These are phyloP conservation scores for Sphaerostilbella broomeana DNA, from an alignment of 2,329 filamentous ascomycete genomes.

Conservation along the genomic window DNA sequence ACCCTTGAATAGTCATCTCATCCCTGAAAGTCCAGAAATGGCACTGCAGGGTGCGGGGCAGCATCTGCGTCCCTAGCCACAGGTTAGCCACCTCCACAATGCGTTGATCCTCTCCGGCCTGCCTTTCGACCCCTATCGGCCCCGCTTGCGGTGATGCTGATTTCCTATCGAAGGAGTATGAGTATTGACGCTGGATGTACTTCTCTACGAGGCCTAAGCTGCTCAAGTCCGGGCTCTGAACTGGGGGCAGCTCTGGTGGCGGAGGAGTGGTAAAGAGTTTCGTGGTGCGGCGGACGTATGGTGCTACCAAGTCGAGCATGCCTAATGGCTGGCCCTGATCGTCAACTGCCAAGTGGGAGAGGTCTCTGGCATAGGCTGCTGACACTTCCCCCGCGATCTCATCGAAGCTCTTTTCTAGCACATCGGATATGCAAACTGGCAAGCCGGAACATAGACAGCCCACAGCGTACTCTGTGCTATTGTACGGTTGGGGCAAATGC, in stretches of 20 bases:
- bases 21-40: slow-evolving; percentile 29
- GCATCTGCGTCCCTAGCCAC: slow-evolving; percentile 26
- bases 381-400: slow-evolving; percentile 19
- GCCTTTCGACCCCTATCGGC: too few relatives aligned
- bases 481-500: slow-evolving; percentile 22
- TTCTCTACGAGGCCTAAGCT: slow-evolving; percentile 22
- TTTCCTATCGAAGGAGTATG: too few relatives aligned
- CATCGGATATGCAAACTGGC: slow-evolving; percentile 12
- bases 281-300: slow-evolving; percentile 15
- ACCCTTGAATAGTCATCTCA: slow-evolving; percentile 24
- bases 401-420: slow-evolving; percentile 19
- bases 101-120: slow-evolving; percentile 9
- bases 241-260: slow-evolving; percentile 19
- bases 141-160: too few relatives aligned
- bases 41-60: slow-evolving; percentile 23
- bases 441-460: slow-evolving; percentile 18
- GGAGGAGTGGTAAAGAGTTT: slow-evolving; percentile 14
- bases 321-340: slow-evolving; percentile 17
- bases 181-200: slow-evolving; percentile 20
- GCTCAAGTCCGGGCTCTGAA: slow-evolving; percentile 25
- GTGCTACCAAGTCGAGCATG: slow-evolving; percentile 14
- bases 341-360: slow-evolving; percentile 18
- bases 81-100: slow-evolving; percentile 20
- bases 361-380: slow-evolving; percentile 23
- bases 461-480: slow-evolving; percentile 19